Conservation (phyloP, 441 rosid genomes). For the Brassica hybrid region DNA sequence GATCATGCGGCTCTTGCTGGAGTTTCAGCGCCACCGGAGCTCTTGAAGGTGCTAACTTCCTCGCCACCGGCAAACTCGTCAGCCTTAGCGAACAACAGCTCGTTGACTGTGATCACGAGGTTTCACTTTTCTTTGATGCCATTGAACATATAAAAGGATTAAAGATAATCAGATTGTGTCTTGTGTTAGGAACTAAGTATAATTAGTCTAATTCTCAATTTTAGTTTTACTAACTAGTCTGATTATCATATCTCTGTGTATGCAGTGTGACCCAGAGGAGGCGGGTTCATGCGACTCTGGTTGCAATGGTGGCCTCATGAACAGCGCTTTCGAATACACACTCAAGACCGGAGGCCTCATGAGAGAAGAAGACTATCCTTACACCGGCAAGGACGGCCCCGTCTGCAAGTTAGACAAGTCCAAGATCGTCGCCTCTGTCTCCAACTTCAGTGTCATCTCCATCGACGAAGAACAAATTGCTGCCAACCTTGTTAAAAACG, state of each 20-base stretch:
- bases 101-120: slow-evolving; percentile 99
- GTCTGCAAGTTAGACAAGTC: slow-evolving; percentile 80
- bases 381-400: slow-evolving; percentile 73
- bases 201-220: not conserved
- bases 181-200: not conserved
- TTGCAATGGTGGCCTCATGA: slow-evolving; percentile 94
- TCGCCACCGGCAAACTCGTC: slow-evolving; percentile 84
- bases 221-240: too few relatives aligned
- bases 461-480: slow-evolving; percentile 91
- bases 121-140: slow-evolving; percentile 35
- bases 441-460: slow-evolving; percentile 91
- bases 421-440: slow-evolving; percentile 80
- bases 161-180: not conserved
- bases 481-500: slow-evolving; percentile 86
- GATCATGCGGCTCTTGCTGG: slow-evolving; percentile 98
- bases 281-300: slow-evolving; percentile 86
- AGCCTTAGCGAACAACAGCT: slow-evolving; percentile 99
- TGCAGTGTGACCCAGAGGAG: slow-evolving; percentile 95
- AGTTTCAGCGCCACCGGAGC: slow-evolving; percentile 97
- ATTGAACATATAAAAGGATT: too few relatives aligned
- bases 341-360: slow-evolving; percentile 89
- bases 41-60: slow-evolving; percentile 87
- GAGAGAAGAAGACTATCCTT: slow-evolving; percentile 93
- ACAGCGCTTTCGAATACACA: slow-evolving; percentile 89
- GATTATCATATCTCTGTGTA: not conserved